Conservation (phyloP, 2,329 filamentous ascomycete species). For the Microdochium nivale region DNA sequence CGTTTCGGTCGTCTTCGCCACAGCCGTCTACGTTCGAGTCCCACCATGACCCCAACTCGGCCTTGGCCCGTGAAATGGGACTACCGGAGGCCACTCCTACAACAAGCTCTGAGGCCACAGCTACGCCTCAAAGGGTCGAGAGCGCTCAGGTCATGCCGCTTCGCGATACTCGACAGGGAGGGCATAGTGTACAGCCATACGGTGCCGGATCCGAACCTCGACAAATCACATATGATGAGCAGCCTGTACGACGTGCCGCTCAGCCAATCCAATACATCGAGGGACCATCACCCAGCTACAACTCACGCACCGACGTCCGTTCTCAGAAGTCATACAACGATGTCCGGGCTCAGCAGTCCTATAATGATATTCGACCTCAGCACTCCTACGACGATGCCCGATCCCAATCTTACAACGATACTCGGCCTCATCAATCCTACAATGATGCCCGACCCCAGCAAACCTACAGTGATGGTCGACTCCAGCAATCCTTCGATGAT, state of each 20-base stretch:
- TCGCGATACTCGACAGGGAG: slow-evolving; percentile 10
- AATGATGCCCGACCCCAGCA: too few species aligned
- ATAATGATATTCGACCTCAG: too few species aligned
- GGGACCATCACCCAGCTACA: neutral
- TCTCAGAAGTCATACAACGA: slow-evolving; percentile 31
- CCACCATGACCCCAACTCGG: slow-evolving; percentile 77
- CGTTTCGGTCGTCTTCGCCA: slow-evolving; percentile 90
- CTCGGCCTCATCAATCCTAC: too few species aligned
- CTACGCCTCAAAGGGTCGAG: slow-evolving; percentile 40
- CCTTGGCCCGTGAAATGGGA: slow-evolving; percentile 60
- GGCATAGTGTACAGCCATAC: slow-evolving; percentile 18
- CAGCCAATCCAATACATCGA: neutral
- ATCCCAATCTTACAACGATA: too few species aligned
- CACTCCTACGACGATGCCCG: too few species aligned
- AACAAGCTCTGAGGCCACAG: slow-evolving; percentile 38
- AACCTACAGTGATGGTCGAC: too few species aligned
- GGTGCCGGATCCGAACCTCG: slow-evolving; percentile 11
- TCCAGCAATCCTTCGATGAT: too few species aligned
- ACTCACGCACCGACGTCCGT: neutral
- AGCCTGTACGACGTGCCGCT: neutral
- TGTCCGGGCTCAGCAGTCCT: slow-evolving; percentile 62
- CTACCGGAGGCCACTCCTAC: slow-evolving; percentile 41
- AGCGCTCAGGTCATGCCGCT: slow-evolving; percentile 9
- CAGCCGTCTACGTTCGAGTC: slow-evolving; percentile 90
- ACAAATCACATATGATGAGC: neutral